Percentiles rank a stretch among this genome's conserved stretches.
Conservation (phyloP, 2,329 filamentous ascomycete genomes). For the Claviceps sp. region DNA sequence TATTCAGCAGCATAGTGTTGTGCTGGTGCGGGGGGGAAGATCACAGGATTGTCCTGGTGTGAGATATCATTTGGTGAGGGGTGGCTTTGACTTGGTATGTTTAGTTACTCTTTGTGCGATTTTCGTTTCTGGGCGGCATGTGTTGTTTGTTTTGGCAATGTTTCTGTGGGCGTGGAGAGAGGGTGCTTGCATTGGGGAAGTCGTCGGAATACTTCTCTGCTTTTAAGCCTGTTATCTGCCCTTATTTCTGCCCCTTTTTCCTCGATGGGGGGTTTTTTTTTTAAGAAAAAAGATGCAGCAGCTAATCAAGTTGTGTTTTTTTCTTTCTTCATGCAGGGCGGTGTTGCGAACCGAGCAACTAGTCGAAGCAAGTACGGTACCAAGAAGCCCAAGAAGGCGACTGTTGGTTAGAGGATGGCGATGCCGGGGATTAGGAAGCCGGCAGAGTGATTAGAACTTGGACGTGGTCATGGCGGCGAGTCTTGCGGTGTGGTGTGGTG, state of each 20-base stretch:
- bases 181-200: too few relatives aligned
- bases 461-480: too few relatives aligned
- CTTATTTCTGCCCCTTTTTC: neutral
- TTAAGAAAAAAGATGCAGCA: neutral
- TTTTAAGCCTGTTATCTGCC: neutral
- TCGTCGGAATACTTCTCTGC: too few relatives aligned
- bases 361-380: constrained; percentile 95
- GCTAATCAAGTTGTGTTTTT: neutral
- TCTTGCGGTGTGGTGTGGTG: too few relatives aligned
- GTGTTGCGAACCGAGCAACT: constrained; percentile 71
- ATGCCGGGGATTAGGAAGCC: too few relatives aligned
- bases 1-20: constrained; percentile 96
- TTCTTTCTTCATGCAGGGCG: constrained; percentile 45
- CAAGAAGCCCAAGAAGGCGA: constrained; percentile 89
- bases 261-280: neutral
- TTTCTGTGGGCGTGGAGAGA: too few relatives aligned
- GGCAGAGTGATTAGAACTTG: too few relatives aligned
- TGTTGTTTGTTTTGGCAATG: too few relatives aligned
- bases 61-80: constrained; percentile 84
- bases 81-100: constrained; percentile 83
- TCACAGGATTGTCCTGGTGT: constrained; percentile 98
- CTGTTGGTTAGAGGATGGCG: constrained; percentile 26
- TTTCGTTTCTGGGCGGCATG: neutral
- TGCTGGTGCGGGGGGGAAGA: constrained; percentile 84
- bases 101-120: constrained; percentile 7